These are phyloP conservation scores for Fomitopsis serialis DNA, from an alignment of 768 basidiomycete species.

Conservation along the genomic window DNA sequence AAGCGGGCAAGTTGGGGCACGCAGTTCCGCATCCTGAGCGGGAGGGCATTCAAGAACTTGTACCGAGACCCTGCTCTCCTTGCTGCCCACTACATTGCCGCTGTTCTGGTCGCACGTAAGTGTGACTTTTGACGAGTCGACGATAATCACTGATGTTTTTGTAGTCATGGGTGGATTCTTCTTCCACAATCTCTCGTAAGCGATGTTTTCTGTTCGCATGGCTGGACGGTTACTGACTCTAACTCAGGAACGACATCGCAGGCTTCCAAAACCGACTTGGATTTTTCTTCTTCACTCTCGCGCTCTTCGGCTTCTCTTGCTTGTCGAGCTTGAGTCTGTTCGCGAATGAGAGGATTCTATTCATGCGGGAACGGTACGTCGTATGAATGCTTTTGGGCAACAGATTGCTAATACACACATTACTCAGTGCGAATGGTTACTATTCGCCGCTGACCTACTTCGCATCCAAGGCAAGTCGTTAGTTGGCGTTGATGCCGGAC, in stretches of 20 bases:
- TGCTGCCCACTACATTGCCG: constrained; percentile 83
- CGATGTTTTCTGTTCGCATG: constrained; percentile 1
- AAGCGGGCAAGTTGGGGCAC: constrained; percentile 83
- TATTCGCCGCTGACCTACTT: constrained; percentile 98
- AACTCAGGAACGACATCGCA: constrained; percentile 76
- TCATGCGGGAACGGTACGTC: constrained; percentile 92
- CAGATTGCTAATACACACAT: constrained; percentile 1
- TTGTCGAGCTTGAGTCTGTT: constrained; percentile 91
- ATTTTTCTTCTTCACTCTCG: constrained; percentile 96
- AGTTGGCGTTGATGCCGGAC: too few species aligned
- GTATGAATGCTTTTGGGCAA: not conserved
- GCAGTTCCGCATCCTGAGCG: constrained; percentile 93
- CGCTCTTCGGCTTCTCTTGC: constrained; percentile 95
- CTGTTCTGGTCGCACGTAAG: constrained; percentile 80
- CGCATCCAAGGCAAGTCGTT: constrained; percentile 72
- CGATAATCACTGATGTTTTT: constrained; percentile 6
- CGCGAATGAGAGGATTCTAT: constrained; percentile 91
- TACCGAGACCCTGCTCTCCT: constrained; percentile 93
- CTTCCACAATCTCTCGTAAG: constrained; percentile 80
- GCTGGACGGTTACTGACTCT: not conserved
- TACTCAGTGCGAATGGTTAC: constrained; percentile 85
- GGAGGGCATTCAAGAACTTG: constrained; percentile 95
- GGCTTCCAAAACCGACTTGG: constrained; percentile 96
- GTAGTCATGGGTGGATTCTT: constrained; percentile 90
- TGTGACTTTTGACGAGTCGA: constrained; percentile 12